Evolutionary conservation across 2,329 filamentous ascomycete species (phyloP), one percentile per base, ranked within the genome.

Genomic region (Alternaria sp.): DNA sequence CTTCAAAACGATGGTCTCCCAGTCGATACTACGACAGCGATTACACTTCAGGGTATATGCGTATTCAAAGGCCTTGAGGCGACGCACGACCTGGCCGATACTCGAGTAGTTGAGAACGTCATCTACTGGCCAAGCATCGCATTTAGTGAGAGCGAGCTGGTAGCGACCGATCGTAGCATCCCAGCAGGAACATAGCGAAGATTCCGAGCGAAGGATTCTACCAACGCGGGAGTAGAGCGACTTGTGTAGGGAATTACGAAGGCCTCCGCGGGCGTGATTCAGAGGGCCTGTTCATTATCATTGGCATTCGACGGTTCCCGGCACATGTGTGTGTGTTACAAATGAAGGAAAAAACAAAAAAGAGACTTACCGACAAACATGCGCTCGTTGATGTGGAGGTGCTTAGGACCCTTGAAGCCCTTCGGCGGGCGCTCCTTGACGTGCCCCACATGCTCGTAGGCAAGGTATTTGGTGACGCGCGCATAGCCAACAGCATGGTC

Each of bases 401-500:
- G 46, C 14, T 58, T 62, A 11, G 34, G 40, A 21, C 55, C 55
- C 45, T 59, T 71, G 57, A 68, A 63, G 3, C 57, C 60, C n/a
- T 61, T 54, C 4, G 72, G 74, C 4, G 58, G 62, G 4, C 48
- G 50, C 45, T 74, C 73, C n/a, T 55, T 63, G 37, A 76, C 69
- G 31, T 69, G 65, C 5, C 69, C 67, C 7, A 49, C n/a, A 11
- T 56, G 55, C 34, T 75, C 58, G 66, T 78, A 77, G 2, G 66
- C 75, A 1, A 77, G 62, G n/a, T 56, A 70, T 57, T 69, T 72
- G 0, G 73, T 78, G 3, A 67, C 62, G 0, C 42, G 41, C 0
- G 61, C 58, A 37, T 76, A 77, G 2, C 66, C 75, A 3, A 53
- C 17, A 5, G 68, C 66, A 53, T 75, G 63, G 28, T 74, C 65